Evolutionary conservation across 331 rosid species (phyloP).

Genomic region (Rhamnella rubrinervis): DNA sequence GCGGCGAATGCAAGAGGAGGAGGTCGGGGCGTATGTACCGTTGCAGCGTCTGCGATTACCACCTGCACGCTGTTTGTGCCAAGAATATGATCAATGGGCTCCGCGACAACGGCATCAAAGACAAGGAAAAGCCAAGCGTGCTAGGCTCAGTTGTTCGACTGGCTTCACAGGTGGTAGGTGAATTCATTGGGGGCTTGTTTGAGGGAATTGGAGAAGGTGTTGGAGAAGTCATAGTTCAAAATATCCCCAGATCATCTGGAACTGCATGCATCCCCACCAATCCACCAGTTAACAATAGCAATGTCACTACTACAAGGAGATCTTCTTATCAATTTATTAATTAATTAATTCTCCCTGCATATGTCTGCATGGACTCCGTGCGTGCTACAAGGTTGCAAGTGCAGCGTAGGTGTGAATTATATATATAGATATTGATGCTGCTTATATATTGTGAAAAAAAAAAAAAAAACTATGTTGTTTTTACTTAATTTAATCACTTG

Average conservation of each 20-base stretch:
- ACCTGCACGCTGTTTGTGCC: constrained; percentile 72
- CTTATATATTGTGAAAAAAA: too few relatives aligned
- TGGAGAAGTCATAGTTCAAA: constrained; percentile 68
- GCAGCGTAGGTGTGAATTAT: too few relatives aligned
- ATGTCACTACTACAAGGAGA: too few relatives aligned
- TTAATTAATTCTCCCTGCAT: too few relatives aligned
- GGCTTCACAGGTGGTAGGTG: constrained; percentile 74
- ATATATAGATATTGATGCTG: too few relatives aligned
- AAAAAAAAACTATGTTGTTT: too few relatives aligned
- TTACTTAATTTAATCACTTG: too few relatives aligned
- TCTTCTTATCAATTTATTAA: too few relatives aligned
- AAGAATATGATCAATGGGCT: constrained; percentile 72
- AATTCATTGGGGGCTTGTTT: constrained; percentile 66
- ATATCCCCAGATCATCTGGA: constrained; percentile 21
- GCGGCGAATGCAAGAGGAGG: constrained; percentile 67
- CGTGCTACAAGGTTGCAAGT: too few relatives aligned
- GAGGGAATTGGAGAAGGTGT: constrained; percentile 83
- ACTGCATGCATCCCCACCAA: too few relatives aligned
- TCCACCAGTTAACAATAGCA: too few relatives aligned
- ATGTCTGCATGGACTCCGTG: too few relatives aligned
- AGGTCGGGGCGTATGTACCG: constrained; percentile 66
- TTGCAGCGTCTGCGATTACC: constrained; percentile 65
- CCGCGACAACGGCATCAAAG: constrained; percentile 51
- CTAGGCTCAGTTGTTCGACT: constrained; percentile 57
- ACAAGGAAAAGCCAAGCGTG: constrained; percentile 45